Percentiles rank a stretch among this genome's conserved stretches.
phyloP scores from a whole-genome alignment of 2,329 filamentous ascomycete genomes.

The Neoascochyta sp. region DNA sequence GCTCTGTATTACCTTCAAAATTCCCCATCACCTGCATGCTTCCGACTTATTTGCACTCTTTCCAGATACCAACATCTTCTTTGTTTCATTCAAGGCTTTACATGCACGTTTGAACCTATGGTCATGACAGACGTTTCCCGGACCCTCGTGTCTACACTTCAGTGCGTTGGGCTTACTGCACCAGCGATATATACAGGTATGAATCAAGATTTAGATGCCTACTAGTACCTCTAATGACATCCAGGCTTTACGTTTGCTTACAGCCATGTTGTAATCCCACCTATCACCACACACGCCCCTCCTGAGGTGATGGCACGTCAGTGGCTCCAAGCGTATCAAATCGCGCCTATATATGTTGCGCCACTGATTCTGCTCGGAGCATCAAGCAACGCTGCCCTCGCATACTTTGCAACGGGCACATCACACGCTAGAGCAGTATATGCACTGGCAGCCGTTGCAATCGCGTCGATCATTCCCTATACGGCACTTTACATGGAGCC shows the following conservation, averaged over 20 bases:
- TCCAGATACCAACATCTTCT: too few relatives aligned
- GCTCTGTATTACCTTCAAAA: too few relatives aligned
- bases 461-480: slow-evolving; percentile 33
- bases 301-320: slow-evolving; percentile 37
- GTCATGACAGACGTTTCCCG: neutral
- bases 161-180: slow-evolving; percentile 19
- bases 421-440: slow-evolving; percentile 17
- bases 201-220: neutral
- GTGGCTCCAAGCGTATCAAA: slow-evolving; percentile 41
- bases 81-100: too few relatives aligned
- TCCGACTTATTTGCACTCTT: too few relatives aligned
- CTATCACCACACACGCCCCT: slow-evolving; percentile 32
- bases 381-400: slow-evolving; percentile 31
- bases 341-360: slow-evolving; percentile 36
- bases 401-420: slow-evolving; percentile 7
- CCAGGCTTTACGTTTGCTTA: slow-evolving; percentile 32
- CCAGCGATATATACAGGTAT: slow-evolving; percentile 26
- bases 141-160: slow-evolving; percentile 6
- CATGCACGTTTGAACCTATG: too few relatives aligned
- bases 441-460: slow-evolving; percentile 22
- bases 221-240: neutral
- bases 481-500: slow-evolving; percentile 42
- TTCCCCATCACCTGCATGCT: too few relatives aligned
- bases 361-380: slow-evolving; percentile 36
- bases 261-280: slow-evolving; percentile 36